Conservation (phyloP, 495 filamentous ascomycete genomes). For the Penicillium bialowiezense region DNA sequence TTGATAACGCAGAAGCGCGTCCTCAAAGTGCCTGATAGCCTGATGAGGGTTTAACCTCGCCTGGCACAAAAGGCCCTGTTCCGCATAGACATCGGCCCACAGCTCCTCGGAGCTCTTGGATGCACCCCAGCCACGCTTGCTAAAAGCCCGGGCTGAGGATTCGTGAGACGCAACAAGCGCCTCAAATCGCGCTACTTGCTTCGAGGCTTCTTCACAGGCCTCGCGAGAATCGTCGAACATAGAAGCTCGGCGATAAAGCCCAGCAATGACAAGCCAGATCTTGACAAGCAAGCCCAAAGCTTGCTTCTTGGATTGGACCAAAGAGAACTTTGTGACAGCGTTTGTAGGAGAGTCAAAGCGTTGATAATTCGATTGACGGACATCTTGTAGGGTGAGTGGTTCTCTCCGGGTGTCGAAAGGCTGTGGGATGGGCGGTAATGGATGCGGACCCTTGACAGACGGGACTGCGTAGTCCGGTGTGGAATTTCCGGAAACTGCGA, state of each 20-base stretch:
- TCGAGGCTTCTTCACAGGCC: constrained; percentile 77
- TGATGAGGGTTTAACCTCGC: constrained; percentile 60
- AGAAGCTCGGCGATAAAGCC: constrained; percentile 78
- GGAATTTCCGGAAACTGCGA: constrained; percentile 35
- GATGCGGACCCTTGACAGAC: constrained; percentile 33
- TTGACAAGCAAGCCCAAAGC: constrained; percentile 63
- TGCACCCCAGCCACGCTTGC: constrained; percentile 67
- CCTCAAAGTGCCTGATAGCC: constrained; percentile 73
- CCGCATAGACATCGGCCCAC: constrained; percentile 74
- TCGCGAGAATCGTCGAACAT: constrained; percentile 74
- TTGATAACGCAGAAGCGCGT: constrained; percentile 67
- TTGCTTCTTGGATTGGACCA: constrained; percentile 49
- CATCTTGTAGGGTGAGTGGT: constrained; percentile 52
- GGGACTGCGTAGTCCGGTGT: constrained; percentile 19
- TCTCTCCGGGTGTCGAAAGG: constrained; percentile 45
- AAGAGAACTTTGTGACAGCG: constrained; percentile 36
- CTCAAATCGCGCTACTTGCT: constrained; percentile 55
- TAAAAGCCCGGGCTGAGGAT: constrained; percentile 50
- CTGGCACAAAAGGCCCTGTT: constrained; percentile 68
- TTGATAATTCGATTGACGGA: constrained; percentile 43
- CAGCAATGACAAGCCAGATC: constrained; percentile 86
- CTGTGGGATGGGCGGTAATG: constrained; percentile 46
- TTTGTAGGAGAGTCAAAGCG: constrained; percentile 45
- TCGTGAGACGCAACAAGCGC: constrained; percentile 39
- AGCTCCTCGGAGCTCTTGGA: constrained; percentile 74